phyloP scores from a whole-genome alignment of 2,329 filamentous ascomycete genomes.

The Monilinia aucupariae region DNA sequence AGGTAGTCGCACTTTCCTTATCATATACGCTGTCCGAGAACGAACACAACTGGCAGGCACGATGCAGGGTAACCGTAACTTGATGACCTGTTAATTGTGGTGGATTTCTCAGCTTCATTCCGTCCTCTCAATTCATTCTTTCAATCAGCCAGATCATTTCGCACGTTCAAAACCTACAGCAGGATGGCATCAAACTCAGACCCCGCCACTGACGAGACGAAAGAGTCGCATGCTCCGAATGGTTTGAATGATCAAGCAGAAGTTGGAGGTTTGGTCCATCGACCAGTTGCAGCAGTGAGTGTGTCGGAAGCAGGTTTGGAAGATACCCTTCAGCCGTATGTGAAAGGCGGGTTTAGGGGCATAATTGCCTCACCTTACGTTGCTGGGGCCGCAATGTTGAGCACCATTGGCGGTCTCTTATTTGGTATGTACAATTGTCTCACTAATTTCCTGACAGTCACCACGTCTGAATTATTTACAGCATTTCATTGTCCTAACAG shows the following conservation, averaged over 20 bases:
- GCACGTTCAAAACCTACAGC: background rate
- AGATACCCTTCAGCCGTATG: background rate
- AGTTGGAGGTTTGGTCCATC: background rate
- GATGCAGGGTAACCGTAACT: background rate
- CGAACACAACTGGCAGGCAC: conserved; percentile 1
- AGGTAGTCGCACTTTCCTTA: background rate
- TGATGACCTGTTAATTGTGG: background rate
- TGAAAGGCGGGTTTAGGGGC: conserved; percentile 2
- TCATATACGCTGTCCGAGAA: background rate
- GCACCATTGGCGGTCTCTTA: conserved; percentile 5
- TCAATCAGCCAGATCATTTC: background rate
- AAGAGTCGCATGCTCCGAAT: background rate
- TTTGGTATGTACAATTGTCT: conserved; percentile 1
- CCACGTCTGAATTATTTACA: background rate
- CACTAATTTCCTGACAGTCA: background rate
- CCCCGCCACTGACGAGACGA: background rate
- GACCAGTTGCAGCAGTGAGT: background rate
- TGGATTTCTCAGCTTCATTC: background rate
- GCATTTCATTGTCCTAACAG: background rate
- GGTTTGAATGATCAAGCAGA: background rate
- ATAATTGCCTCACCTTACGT: conserved; percentile 11
- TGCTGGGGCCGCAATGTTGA: conserved; percentile 6
- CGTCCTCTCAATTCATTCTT: background rate
- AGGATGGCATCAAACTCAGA: background rate
- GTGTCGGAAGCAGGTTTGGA: background rate